These are phyloP conservation scores for Fomitopsis serialis DNA, from an alignment of 768 basidiomycete species.

Conservation along the genomic window DNA sequence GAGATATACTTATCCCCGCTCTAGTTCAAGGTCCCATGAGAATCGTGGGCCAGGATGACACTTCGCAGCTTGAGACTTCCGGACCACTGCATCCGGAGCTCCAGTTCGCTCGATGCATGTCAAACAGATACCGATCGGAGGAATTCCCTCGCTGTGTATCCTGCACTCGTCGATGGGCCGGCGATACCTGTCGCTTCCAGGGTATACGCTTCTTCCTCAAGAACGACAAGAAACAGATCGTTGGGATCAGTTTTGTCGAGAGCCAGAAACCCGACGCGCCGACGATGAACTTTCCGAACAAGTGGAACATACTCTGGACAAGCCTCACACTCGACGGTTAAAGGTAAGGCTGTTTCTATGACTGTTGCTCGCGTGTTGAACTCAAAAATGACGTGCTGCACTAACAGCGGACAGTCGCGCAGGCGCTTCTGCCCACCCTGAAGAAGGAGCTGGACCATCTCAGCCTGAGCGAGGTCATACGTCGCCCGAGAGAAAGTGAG, in stretches of 20 bases:
- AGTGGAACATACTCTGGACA: slow-evolving; percentile 62
- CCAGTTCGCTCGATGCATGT: slow-evolving; percentile 82
- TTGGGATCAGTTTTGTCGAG: slow-evolving; percentile 68
- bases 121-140: slow-evolving; percentile 66
- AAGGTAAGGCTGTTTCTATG: slow-evolving; percentile 42
- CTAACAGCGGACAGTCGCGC: slow-evolving; percentile 58
- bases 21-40: slow-evolving; percentile 19
- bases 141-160: slow-evolving; percentile 77
- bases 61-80: slow-evolving; percentile 19
- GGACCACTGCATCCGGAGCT: slow-evolving; percentile 53
- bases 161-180: slow-evolving; percentile 83
- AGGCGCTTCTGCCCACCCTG: slow-evolving; percentile 62
- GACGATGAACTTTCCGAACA: slow-evolving; percentile 55
- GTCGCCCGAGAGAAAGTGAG: slow-evolving; percentile 72
- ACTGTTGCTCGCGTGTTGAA: not conserved
- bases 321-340: slow-evolving; percentile 45
- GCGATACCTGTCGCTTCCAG: slow-evolving; percentile 84
- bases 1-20: slow-evolving; percentile 6
- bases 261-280: slow-evolving; percentile 52
- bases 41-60: slow-evolving; percentile 28
- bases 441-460: slow-evolving; percentile 62
- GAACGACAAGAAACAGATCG: slow-evolving; percentile 49
- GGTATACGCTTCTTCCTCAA: slow-evolving; percentile 77
- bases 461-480: slow-evolving; percentile 50
- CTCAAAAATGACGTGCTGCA: not conserved